Evolutionary conservation across 805 yeast genomes (phyloP).

Genomic region (Saccharomyces mikatae): DNA sequence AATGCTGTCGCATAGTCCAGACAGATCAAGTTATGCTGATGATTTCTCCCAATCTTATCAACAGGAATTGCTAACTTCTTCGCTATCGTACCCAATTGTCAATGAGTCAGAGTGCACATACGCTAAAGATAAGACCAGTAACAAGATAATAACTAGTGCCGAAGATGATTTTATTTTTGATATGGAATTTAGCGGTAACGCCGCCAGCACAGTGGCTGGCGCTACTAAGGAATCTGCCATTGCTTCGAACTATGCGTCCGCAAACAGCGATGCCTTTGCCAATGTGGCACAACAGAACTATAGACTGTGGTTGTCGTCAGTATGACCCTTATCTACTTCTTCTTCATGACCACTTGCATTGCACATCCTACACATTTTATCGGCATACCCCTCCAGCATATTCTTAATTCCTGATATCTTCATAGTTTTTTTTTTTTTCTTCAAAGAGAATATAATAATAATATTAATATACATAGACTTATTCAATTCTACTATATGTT

Average conservation of each 20-base stretch:
- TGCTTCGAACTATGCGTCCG: not conserved
- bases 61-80: conserved; percentile 4
- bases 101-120: not conserved
- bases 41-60: conserved; percentile 3
- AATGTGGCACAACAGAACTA: conserved; percentile 25
- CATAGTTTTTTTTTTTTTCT: not conserved
- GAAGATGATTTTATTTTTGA: conserved; percentile 2
- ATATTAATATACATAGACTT: not conserved
- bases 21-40: not conserved
- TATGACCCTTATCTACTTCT: conserved; percentile 1
- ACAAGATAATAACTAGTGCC: not conserved
- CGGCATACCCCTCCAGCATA: not conserved
- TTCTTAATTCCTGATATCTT: not conserved
- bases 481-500: not conserved
- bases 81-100: conserved; percentile 2
- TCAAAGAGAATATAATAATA: not conserved
- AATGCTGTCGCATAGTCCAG: conserved; percentile 5
- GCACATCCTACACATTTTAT: not conserved
- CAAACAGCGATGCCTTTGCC: conserved; percentile 10
- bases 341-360: not conserved
- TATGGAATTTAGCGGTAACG: not conserved
- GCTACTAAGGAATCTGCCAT: not conserved
- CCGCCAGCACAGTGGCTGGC: not conserved
- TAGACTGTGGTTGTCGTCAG: conserved; percentile 22
- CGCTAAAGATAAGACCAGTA: not conserved